Evolutionary conservation across 306 rosid genomes (phyloP), one percentile per base, ranked within the genome.

Genomic region (Dryas octopetala): DNA sequence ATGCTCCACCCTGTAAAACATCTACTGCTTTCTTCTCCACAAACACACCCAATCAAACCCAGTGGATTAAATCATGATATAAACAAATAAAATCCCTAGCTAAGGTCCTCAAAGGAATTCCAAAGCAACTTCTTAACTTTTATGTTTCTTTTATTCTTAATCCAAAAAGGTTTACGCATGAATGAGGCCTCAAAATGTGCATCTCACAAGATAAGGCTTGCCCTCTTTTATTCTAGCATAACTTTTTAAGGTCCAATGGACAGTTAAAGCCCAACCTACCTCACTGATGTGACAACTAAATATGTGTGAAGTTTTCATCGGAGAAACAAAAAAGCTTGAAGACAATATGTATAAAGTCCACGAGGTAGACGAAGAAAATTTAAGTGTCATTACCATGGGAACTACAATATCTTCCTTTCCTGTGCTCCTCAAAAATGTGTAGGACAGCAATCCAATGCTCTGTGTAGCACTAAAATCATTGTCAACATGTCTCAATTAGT

Each of bases 331-430:
- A 59, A 50, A 38, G 43, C 45, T 13, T 57, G 4, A 43, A 44
- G 8, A 43, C n/a, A 61, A 65, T 46, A 43, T 41, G 49, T 0
- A 47, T 45, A n/a, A 44, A 67, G 9, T 7, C 23, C 46, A 73
- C 6, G 12, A 68, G 72, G 51, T 65, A 62, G 26, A 17, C 15
- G 3, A 19, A 57, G 59, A 69, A 32, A 72, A 51, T 26, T 47
- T 45, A 72, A 43, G 67, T 71, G 51, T 69, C 76, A 68, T 89
- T 91, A 96, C 98, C 97, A 96, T 92, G 80, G 99, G 99, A 76
- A 96, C 99, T 53, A 92, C 88, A 53, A 92, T 96, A 83, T 96
- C 99, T 85, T 96, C 97, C 86, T 90, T 92, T 76, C 93, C 92
- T 0, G 99, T 96, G 84, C 88, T 82, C 90, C 92, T 92, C 87